Evolutionary conservation across 345 rosid genomes (phyloP).

Genomic region (Firmiana major): DNA sequence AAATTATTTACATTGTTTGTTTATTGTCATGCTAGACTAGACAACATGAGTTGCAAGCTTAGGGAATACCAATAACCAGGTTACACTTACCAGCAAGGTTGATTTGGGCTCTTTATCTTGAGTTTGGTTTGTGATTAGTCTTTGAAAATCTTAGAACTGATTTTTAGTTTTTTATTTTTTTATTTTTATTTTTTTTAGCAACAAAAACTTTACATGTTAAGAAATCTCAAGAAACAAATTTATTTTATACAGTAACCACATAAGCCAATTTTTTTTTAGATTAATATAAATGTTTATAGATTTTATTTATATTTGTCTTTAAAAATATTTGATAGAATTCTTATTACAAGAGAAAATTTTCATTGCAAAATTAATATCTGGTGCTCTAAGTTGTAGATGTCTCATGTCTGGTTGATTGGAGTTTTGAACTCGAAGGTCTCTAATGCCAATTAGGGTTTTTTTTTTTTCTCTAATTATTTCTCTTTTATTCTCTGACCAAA

Average conservation of each 20-base stretch:
- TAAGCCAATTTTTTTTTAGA: background rate
- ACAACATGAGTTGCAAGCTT: background rate
- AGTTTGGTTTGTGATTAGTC: background rate
- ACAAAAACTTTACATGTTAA: background rate
- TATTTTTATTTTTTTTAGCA: background rate
- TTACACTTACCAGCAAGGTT: background rate
- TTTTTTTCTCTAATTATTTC: background rate
- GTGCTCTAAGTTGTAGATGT: background rate
- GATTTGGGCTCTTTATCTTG: background rate
- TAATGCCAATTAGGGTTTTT: background rate
- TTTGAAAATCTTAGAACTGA: background rate
- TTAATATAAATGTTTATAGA: background rate
- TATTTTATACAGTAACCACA: background rate
- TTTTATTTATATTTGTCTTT: background rate
- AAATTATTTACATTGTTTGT: background rate
- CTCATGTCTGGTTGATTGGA: background rate
- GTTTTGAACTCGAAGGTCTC: background rate
- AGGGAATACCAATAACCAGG: background rate
- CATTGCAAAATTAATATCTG: background rate
- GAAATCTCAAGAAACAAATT: background rate
- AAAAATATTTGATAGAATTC: background rate
- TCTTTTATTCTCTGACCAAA: background rate
- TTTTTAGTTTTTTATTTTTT: too few relatives aligned
- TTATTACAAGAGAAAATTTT: background rate
- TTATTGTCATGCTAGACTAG: background rate